Conservation (phyloP, 2,329 filamentous ascomycete species). For the Ophiostoma ulmi region DNA sequence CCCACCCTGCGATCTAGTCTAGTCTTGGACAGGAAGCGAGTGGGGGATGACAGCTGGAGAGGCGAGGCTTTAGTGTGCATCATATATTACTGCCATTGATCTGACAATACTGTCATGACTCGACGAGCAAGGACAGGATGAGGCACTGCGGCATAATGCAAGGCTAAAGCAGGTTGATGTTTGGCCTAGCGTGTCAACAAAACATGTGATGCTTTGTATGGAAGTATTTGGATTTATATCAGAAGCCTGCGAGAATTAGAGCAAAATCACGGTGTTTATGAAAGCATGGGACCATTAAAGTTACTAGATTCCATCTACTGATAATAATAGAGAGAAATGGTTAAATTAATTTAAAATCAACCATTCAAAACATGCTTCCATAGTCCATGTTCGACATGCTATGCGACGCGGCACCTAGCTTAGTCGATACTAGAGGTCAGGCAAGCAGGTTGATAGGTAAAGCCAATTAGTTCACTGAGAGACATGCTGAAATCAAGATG, state of each 20-base stretch:
- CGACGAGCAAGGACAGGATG: not conserved
- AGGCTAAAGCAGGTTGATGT: not conserved
- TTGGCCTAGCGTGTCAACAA: not conserved
- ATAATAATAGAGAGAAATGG: too few relatives aligned
- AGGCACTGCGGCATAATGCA: not conserved
- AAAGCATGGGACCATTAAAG: too few relatives aligned
- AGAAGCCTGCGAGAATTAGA: too few relatives aligned
- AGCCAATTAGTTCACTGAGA: not conserved
- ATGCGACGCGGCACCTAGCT: not conserved
- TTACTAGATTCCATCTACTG: too few relatives aligned
- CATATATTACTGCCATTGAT: too few relatives aligned
- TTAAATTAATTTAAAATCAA: too few relatives aligned
- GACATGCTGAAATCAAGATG: not conserved
- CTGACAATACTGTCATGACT: not conserved
- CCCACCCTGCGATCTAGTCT: conserved; percentile 11
- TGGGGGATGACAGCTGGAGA: conserved; percentile 7
- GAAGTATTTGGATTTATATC: too few relatives aligned
- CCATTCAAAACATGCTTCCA: too few relatives aligned
- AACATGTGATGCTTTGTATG: too few relatives aligned
- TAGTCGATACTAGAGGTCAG: too few relatives aligned
- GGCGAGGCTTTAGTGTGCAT: not conserved
- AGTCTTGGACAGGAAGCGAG: conserved; percentile 5
- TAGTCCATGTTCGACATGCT: not conserved
- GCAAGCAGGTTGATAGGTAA: not conserved
- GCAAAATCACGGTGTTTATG: too few relatives aligned